Evolutionary conservation across 148 eudicot species (phyloP).

Genomic region (Diospyros kaki): DNA sequence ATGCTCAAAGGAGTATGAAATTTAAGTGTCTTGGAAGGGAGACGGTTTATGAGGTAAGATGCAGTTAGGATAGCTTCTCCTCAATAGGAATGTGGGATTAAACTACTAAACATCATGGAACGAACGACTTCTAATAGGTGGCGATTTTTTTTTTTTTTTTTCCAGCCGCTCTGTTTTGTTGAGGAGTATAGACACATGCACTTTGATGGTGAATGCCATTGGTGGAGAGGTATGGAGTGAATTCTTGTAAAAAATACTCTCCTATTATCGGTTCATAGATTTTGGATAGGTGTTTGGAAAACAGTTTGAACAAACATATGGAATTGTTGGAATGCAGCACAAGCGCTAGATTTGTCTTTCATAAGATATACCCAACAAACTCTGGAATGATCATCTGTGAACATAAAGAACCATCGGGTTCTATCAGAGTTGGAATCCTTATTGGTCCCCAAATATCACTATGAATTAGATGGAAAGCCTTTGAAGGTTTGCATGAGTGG

Average conservation of each 20-base stretch:
- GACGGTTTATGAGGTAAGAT: neutral
- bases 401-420: neutral
- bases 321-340: neutral
- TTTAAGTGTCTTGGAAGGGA: neutral
- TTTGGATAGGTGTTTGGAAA: neutral
- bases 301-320: neutral
- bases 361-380: neutral
- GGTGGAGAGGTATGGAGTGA: neutral
- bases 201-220: neutral
- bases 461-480: neutral
- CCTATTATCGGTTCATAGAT: neutral
- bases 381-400: slow-evolving; percentile 4
- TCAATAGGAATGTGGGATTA: neutral
- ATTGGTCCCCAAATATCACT: slow-evolving; percentile 8
- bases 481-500: neutral
- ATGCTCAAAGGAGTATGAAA: neutral
- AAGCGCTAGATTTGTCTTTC: slow-evolving; percentile 5
- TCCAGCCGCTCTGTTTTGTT: slow-evolving; percentile 4
- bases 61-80: neutral
- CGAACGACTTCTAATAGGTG: neutral
- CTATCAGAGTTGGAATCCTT: neutral
- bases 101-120: neutral
- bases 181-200: neutral
- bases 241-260: neutral
- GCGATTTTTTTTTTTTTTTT: neutral